Conservation (phyloP, 1,139 yeast genomes). For the Candida albicans region DNA sequence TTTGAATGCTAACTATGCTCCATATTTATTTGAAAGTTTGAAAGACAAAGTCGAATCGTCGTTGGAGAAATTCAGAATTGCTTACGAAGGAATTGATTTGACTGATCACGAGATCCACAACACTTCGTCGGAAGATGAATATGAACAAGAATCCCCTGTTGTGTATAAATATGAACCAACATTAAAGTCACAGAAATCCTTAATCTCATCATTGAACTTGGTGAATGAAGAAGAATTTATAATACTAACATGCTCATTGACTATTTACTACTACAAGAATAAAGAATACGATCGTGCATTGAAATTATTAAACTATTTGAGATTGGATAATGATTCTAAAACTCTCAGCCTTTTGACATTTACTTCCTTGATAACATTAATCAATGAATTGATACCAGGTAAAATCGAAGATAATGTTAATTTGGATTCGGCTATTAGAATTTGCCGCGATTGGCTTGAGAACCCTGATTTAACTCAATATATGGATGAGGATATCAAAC, state of each 20-base stretch:
- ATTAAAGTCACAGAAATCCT: constrained; percentile 19
- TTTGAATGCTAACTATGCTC: constrained; percentile 24
- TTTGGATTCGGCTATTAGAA: constrained; percentile 31
- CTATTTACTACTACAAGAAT: constrained; percentile 24
- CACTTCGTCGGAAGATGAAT: constrained; percentile 22
- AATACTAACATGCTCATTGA: constrained; percentile 29
- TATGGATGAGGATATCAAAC: constrained; percentile 26
- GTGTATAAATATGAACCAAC: constrained; percentile 7
- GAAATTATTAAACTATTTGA: constrained; percentile 29
- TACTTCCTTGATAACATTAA: constrained; percentile 31
- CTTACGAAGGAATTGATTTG: constrained; percentile 28
- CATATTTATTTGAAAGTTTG: constrained; percentile 23
- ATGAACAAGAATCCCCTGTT: constrained; percentile 14
- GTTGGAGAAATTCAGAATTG: constrained; percentile 23
- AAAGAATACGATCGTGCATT: constrained; percentile 20
- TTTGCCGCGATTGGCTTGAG: constrained; percentile 35
- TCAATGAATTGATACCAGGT: constrained; percentile 25
- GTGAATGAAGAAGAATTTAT: constrained; percentile 38
- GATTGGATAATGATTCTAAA: constrained; percentile 14
- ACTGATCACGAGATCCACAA: constrained; percentile 30
- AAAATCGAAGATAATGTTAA: constrained; percentile 21
- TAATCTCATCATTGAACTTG: constrained; percentile 34
- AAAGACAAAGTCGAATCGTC: constrained; percentile 19
- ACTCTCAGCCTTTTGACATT: constrained; percentile 28
- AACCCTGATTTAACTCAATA: constrained; percentile 20